phyloP scores from a whole-genome alignment of 768 basidiomycete species.

The Agaricus subrufescens region DNA sequence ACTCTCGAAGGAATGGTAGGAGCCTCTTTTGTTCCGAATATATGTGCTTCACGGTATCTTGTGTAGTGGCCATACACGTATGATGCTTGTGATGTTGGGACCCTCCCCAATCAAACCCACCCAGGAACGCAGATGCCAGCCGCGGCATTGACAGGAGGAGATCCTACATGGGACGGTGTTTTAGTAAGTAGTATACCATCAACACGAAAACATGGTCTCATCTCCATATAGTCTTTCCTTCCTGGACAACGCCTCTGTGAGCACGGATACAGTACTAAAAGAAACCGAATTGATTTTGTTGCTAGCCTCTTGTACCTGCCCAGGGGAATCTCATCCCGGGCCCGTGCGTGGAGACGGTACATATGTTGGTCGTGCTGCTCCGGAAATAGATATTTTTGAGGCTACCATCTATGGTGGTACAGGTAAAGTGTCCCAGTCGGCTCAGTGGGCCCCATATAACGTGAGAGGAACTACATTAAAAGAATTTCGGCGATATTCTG shows the following conservation, averaged over 20 bases:
- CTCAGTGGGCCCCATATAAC: slow-evolving; percentile 59
- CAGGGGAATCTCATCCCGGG: slow-evolving; percentile 39
- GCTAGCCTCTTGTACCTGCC: slow-evolving; percentile 35
- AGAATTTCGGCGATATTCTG: slow-evolving; percentile 20
- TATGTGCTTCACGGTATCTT: background rate
- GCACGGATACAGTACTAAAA: slow-evolving; percentile 2
- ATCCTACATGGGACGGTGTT: slow-evolving; percentile 35
- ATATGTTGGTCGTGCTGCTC: slow-evolving; percentile 61
- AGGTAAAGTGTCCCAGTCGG: slow-evolving; percentile 44
- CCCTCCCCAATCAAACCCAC: slow-evolving; percentile 71
- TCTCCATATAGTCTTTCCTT: slow-evolving; percentile 51
- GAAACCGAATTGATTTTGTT: background rate
- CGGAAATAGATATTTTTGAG: slow-evolving; percentile 72
- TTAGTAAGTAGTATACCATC: slow-evolving; percentile 20
- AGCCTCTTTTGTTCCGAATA: background rate
- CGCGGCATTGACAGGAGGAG: slow-evolving; percentile 40
- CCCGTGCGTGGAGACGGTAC: slow-evolving; percentile 40
- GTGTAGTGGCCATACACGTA: slow-evolving; percentile 66
- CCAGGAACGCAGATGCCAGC: slow-evolving; percentile 51
- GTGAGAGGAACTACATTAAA: slow-evolving; percentile 39
- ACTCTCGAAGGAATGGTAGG: slow-evolving; percentile 63
- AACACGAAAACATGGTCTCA: background rate
- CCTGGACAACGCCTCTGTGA: slow-evolving; percentile 51
- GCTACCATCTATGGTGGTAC: slow-evolving; percentile 32
- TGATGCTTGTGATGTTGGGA: slow-evolving; percentile 78